Evolutionary conservation across 495 filamentous ascomycete species (phyloP).

Genomic region (Stereocaulon alpinum): DNA sequence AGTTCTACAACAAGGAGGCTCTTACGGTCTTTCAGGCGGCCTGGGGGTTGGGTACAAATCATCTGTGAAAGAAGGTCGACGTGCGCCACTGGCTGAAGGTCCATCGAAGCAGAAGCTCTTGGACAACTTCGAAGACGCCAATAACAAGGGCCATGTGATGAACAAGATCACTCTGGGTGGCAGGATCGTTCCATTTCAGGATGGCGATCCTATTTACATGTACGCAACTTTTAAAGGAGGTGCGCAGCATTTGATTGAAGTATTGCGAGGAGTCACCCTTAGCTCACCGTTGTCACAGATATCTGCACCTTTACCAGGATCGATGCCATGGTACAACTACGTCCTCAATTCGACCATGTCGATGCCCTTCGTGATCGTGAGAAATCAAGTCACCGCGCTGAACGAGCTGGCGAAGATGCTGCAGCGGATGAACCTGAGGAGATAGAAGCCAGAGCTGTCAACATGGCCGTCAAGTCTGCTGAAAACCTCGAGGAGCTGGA

Average conservation of each 20-base stretch:
- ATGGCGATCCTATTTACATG: conserved; percentile 58
- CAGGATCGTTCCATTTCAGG: conserved; percentile 47
- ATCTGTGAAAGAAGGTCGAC: conserved; percentile 23
- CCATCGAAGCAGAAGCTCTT: conserved; percentile 30
- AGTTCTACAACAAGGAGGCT: conserved; percentile 44
- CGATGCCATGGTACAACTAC: conserved; percentile 58
- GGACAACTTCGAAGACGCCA: conserved; percentile 37
- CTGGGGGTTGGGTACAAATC: conserved; percentile 37
- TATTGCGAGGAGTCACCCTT: background rate
- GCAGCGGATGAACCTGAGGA: conserved; percentile 31
- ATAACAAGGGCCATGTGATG: conserved; percentile 41
- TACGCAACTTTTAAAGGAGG: conserved; percentile 56
- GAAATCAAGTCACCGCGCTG: conserved; percentile 23
- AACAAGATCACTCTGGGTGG: conserved; percentile 56
- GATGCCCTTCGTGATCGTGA: conserved; percentile 53
- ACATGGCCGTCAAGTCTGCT: conserved; percentile 55
- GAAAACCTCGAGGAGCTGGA: conserved; percentile 43
- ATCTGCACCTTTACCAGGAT: conserved; percentile 31
- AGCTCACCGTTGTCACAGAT: conserved; percentile 8
- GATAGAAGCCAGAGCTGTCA: conserved; percentile 48
- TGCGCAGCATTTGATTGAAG: conserved; percentile 27
- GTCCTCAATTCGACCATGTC: conserved; percentile 64
- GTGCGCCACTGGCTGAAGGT: conserved; percentile 3
- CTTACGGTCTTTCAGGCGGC: conserved; percentile 49
- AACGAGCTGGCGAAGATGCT: conserved; percentile 29